Conservation (phyloP, 1,139 yeast species). For the Suhomyces panamericanus region DNA sequence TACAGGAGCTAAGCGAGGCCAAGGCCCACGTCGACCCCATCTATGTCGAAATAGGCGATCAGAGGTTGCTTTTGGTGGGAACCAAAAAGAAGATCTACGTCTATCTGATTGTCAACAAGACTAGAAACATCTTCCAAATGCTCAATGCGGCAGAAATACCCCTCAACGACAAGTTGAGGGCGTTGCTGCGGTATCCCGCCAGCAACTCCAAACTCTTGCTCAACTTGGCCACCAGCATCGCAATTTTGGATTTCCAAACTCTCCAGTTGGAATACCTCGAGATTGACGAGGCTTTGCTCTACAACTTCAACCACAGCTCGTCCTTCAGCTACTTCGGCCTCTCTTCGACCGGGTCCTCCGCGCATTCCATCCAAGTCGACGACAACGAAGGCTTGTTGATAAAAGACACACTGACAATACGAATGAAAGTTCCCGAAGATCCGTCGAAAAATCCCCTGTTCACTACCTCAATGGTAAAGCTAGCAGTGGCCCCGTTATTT, state of each 20-base stretch:
- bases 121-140: constrained; percentile 35
- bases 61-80: constrained; percentile 30
- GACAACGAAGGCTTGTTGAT: constrained; percentile 25
- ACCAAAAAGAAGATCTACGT: constrained; percentile 33
- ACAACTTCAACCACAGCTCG: constrained; percentile 19
- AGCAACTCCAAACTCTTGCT: constrained; percentile 22
- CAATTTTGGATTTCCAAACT: constrained; percentile 26
- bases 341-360: constrained; percentile 20
- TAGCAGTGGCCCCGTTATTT: constrained; percentile 31
- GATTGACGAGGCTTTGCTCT: constrained; percentile 16
- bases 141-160: constrained; percentile 26
- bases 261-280: constrained; percentile 19
- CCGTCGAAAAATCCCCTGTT: constrained; percentile 12
- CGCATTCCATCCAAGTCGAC: constrained; percentile 23
- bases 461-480: constrained; percentile 24
- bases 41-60: constrained; percentile 19
- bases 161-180: constrained; percentile 33
- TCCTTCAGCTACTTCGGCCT: constrained; percentile 28
- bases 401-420: constrained; percentile 19
- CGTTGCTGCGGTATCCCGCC: constrained; percentile 18
- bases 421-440: constrained; percentile 16
- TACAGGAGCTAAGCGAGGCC: constrained; percentile 33
- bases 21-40: constrained; percentile 19
- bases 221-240: constrained; percentile 30
- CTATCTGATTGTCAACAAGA: constrained; percentile 29